A percentile compares a stretch with the other conserved stretches of the same genome.
phyloP scores from a whole-genome alignment of 176 grass and related monocot genomes.

The Zea mays region DNA sequence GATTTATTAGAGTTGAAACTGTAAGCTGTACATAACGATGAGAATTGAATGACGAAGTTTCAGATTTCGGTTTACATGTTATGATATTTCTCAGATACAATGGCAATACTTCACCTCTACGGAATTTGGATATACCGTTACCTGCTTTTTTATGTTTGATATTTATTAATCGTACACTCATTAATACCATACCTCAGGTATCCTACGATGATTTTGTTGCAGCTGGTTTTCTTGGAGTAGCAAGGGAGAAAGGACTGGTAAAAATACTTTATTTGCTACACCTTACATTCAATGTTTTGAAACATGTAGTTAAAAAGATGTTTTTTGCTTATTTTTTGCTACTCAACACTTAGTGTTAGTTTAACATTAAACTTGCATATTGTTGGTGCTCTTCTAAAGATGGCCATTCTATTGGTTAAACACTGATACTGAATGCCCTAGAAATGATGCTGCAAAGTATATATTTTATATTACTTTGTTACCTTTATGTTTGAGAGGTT shows the following conservation, averaged over 20 bases:
- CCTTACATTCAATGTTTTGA: too few relatives aligned
- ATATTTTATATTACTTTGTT: too few relatives aligned
- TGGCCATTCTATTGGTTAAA: too few relatives aligned
- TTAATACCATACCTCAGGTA: constrained; percentile 54
- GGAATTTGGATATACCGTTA: constrained; percentile 6
- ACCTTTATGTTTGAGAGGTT: too few relatives aligned
- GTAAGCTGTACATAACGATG: constrained; percentile 52
- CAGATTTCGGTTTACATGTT: background rate
- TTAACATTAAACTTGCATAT: too few relatives aligned
- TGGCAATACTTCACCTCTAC: background rate
- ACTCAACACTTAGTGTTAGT: too few relatives aligned
- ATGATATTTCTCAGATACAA: background rate
- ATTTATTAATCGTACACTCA: constrained; percentile 41
- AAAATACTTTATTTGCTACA: constrained; percentile 30
- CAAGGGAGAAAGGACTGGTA: constrained; percentile 96
- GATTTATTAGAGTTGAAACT: constrained; percentile 98
- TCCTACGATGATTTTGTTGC: constrained; percentile 86
- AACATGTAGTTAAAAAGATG: too few relatives aligned
- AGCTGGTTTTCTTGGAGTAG: constrained; percentile 76
- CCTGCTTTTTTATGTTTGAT: constrained; percentile 4
- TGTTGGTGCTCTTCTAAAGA: too few relatives aligned
- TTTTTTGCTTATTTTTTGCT: too few relatives aligned
- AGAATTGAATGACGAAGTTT: constrained; percentile 4
- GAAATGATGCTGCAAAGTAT: too few relatives aligned
- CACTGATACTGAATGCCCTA: too few relatives aligned